Evolutionary conservation across 2,329 filamentous ascomycete genomes (phyloP).

Genomic region (Epichloe amarillans): DNA sequence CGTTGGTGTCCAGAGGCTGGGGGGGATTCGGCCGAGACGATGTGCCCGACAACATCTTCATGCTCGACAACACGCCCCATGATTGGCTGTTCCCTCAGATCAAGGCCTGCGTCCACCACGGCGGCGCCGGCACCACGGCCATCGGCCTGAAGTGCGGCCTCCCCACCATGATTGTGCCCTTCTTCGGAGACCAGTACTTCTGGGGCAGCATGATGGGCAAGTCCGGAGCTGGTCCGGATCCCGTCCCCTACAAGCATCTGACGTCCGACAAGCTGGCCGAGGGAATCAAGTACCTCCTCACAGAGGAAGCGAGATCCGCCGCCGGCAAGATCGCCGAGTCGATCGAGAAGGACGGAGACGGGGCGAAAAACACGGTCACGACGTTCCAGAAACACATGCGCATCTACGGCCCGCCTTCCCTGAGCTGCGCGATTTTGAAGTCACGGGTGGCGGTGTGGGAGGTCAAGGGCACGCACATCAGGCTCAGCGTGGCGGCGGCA

Average conservation of each 20-base stretch:
- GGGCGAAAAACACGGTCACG: constrained; percentile 54
- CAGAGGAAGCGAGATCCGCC: constrained; percentile 42
- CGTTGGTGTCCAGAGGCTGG: constrained; percentile 65
- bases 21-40: constrained; percentile 49
- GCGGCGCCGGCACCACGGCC: constrained; percentile 66
- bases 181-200: constrained; percentile 70
- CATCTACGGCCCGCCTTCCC: constrained; percentile 35
- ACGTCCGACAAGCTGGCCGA: constrained; percentile 50
- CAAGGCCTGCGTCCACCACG: constrained; percentile 56
- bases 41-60: constrained; percentile 50
- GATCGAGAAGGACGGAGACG: constrained; percentile 52
- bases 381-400: constrained; percentile 51
- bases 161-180: constrained; percentile 65
- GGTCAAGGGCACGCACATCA: constrained; percentile 45
- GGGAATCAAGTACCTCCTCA: constrained; percentile 57
- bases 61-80: constrained; percentile 63
- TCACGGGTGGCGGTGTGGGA: constrained; percentile 54
- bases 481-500: constrained; percentile 50
- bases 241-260: constrained; percentile 56
- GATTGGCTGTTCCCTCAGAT: constrained; percentile 65
- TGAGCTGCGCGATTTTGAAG: constrained; percentile 53
- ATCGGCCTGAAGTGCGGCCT: constrained; percentile 58
- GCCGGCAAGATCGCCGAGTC: constrained; percentile 45
- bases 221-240: constrained; percentile 49
- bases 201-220: constrained; percentile 59